Evolutionary conservation across 2,329 filamentous ascomycete species (phyloP), one percentile per base, ranked within the genome.

Genomic region (Harringtonia aguacate): DNA sequence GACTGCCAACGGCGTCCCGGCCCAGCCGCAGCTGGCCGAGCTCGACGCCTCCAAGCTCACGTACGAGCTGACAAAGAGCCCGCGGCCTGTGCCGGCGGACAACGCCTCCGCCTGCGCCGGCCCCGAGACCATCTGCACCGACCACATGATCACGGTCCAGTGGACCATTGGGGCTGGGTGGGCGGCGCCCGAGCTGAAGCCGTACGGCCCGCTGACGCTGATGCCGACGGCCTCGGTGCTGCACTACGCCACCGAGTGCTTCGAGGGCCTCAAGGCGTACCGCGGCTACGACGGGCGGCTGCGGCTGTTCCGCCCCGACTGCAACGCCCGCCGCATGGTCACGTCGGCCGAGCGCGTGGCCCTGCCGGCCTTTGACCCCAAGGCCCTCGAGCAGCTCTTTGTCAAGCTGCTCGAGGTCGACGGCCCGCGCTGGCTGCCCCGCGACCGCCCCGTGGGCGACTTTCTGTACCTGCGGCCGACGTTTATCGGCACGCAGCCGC

Each of bases 221-320:
- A 83, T 86, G 68, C 87, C 87, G 30, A 89, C 83, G 5, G 85
- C 86, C 14, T 85, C 80, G 4, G 79, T 81, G 48, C 73, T 94
- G 48, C 87, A 94, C 71, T 94, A 94, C 64, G 87, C 86, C 12
- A 94, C 86, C 39, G 84, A 90, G 64, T 94, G 87, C 63, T 94
- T 94, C 66, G 87, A 94, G 65, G 87, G 87, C 13, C 65, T 75
- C 55, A 94, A 94, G 65, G 77, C 79, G 41, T 94, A 87, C 71
- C 80, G 87, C 41, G 87, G 87, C 45, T 74, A 74, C 52, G 84
- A 90, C 60, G 81, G 81, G 54, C 75, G 74, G 55, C 72, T 89
- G 44, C 80, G 85, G 47, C 67, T 89, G 45, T 90, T 90, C 73
- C 79, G 85, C n/a, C 81, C 84, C 0, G 68, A 81, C 52, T 72